These are phyloP conservation scores for Dillenia suffruticosa DNA, from an alignment of 164 flowering plant species.

Conservation along the genomic window DNA sequence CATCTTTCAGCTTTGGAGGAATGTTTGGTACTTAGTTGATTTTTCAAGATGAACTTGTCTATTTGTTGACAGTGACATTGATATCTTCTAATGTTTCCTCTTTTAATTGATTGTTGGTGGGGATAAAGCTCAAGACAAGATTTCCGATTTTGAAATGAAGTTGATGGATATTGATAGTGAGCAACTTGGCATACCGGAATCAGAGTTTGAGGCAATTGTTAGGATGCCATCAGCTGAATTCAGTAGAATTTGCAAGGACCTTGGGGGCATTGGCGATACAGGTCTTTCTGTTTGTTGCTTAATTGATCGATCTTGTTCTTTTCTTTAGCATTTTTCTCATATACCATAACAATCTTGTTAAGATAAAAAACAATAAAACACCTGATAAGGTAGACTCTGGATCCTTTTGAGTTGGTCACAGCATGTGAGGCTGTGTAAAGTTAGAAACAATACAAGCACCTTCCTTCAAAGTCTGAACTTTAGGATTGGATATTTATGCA, in stretches of 20 bases:
- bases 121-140: constrained; percentile 18
- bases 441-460: no score
- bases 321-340: no score
- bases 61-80: not conserved
- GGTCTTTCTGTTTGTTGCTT: constrained; percentile 22
- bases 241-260: constrained; percentile 79
- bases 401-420: no score
- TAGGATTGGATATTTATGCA: no score
- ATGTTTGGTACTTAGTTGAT: not conserved
- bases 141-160: constrained; percentile 49
- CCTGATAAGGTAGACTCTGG: no score
- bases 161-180: constrained; percentile 93
- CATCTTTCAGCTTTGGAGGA: not conserved
- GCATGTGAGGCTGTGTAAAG: no score
- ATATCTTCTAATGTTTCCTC: not conserved
- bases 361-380: no score
- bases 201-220: constrained; percentile 83
- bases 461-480: no score
- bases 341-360: no score
- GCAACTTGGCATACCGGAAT: constrained; percentile 91
- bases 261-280: constrained; percentile 79
- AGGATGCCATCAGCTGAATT: constrained; percentile 85
- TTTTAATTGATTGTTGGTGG: not conserved
- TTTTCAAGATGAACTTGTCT: not conserved
- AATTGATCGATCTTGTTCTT: no score